Percentiles rank a stretch among this genome's conserved stretches.
Evolutionary conservation across 2,329 filamentous ascomycete genomes (phyloP).

Genomic region (Blastomyces silverae): DNA sequence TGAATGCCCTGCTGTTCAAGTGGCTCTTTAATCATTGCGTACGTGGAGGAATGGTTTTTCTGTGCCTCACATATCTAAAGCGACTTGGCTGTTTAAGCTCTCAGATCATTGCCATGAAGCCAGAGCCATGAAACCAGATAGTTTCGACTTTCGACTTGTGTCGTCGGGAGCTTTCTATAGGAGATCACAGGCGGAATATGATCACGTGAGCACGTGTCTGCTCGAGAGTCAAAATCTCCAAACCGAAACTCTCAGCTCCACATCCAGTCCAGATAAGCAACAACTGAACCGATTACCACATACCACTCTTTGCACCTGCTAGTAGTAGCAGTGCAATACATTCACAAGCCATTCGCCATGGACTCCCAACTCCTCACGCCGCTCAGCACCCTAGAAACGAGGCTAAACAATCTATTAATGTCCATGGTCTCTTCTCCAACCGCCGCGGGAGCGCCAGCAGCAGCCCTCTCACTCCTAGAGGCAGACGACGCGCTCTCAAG

Average conservation of each 20-base stretch:
- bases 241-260: not conserved
- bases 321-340: not conserved
- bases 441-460: constrained; percentile 38
- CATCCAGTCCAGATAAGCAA: not conserved
- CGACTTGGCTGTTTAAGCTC: too few species aligned
- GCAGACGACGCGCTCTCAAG: constrained; percentile 39
- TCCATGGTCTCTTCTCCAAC: constrained; percentile 41
- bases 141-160: too few species aligned
- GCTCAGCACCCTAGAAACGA: constrained; percentile 38
- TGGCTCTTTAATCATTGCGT: too few species aligned
- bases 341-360: constrained; percentile 29
- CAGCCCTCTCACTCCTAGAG: constrained; percentile 36
- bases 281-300: not conserved
- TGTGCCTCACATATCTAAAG: too few species aligned
- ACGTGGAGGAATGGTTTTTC: too few species aligned
- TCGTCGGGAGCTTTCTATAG: too few species aligned
- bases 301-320: not conserved
- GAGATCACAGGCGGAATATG: too few species aligned
- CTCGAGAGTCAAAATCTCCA: not conserved
- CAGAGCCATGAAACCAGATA: too few species aligned
- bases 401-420: constrained; percentile 38
- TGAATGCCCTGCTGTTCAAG: too few species aligned
- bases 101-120: too few species aligned
- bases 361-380: constrained; percentile 36
- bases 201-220: too few species aligned